Base-by-base conservation (phyloP, 2,329 filamentous ascomycete species). In the Pseudopyricularia javanii region DNA sequence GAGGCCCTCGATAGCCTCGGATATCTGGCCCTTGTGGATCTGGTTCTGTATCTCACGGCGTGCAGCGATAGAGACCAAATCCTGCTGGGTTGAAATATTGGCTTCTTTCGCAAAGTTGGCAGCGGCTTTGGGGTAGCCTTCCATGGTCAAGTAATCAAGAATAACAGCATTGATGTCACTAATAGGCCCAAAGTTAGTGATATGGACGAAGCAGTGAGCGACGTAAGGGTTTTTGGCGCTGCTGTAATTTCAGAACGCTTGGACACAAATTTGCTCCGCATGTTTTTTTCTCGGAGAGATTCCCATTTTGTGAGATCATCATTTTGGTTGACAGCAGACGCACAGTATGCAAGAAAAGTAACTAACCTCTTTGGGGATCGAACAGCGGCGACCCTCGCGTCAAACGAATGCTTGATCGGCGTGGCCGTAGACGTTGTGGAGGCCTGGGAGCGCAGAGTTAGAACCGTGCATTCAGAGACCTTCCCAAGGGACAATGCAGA, bases 151-250 rank as follows among this genome's bases (percentile, higher is more conserved):
- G 67, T 98, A 98, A 71, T 98, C 91, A 74, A 98, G 86, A 58
- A 98, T 91, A 62, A 98, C 72, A 53, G 85, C 83, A 67, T 98
- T 97, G 66, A 98, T 93, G 64, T 97, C 91, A 70, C 93, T 98
- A 62, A 9, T 61, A 34, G 8, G 14, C 15, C 15, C 8, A 40
- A 3, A 40, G 49, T 50, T 40, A 50, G 49, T 28, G 4, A 28
- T 12, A 5, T n/a, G 15, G 12, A 37, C 37, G 12, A 8, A 37
- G 9, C 20, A 22, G 20, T 12, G 22, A 8, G 2, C 3, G 7
- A 28, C 8, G 14, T 26, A 24, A 7, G 12, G n/a, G 26, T 14
- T 15, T 11, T 53, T 47, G 56, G 51, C 35, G 24, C 28, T 6
- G 53, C 65, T 61, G 63, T 60, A 63, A 59, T 53, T 56, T 57